Base-by-base conservation (phyloP, 1,284 basidiomycete species). In the Peniophora sp. region DNA sequence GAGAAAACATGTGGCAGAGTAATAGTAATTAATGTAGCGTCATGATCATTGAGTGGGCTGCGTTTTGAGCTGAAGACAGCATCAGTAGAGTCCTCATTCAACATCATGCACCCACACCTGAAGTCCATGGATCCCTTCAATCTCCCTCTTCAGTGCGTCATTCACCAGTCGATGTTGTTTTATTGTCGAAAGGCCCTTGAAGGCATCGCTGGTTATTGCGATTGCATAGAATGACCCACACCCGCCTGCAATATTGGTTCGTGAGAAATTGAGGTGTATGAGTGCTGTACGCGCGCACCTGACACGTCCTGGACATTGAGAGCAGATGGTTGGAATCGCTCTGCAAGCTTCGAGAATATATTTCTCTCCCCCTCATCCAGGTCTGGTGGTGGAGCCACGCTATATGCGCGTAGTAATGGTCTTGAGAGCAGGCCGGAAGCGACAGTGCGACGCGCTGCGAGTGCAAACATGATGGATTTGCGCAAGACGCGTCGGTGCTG, bases 221-320 rank as follows among this genome's bases (percentile, higher is more conserved):
- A 99, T 97, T 37, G 93, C 90, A 64, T 97, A 99, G 70, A 99
- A 99, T 2, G 87, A 81, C 11, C 96, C 97, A 64, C 96, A 99
- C 24, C 96, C 96, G 51, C 95, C 94, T 96, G 46, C 8, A 45
- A 6, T 5, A 32, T 32, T 6, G 5, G 5, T 32, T 32, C 12
- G 12, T 32, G 27, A 32, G 27, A 32, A 5, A 32, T 32, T 5
- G 20, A 8, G 20, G 17, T 15, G 10, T 14, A 23, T 43, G 39
- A 14, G 44, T 23, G 23, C 47, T 22, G 8, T 27, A 15, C 37
- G 35, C 10, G 63, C 79, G 54, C 35, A 92, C 93, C 92, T 44
- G 93, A 96, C 10, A 94, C 81, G 65, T 97, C 93, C 68, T 92
- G 83, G 2, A 97, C 92, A 55, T 83, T 76, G 22, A 96, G 69